Base-by-base conservation (phyloP, 257 asterid genomes). In the Nicotiana obtusifolia region DNA sequence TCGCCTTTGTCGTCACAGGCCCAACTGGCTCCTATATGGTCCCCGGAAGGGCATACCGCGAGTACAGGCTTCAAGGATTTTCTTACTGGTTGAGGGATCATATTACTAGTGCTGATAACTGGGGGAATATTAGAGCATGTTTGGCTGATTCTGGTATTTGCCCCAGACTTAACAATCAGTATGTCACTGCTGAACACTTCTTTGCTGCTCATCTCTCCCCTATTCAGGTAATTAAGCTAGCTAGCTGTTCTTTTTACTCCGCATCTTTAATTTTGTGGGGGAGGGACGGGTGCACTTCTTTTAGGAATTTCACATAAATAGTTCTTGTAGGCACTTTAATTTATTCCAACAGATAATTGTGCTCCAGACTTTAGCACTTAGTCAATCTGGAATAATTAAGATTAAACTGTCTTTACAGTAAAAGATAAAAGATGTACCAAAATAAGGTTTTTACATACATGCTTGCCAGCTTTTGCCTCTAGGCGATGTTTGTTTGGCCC, bases 61-160 rank as follows among this genome's bases (percentile, higher is more conserved):
- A 94, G 87, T 94, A 91, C 52, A 92, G 80, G 15, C 81, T 94
- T 15, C 88, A 87, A 2, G 77, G 86, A 8, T 96, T 92, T 47
- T 96, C 98, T 1, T 64, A 91, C 0, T 96, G 98, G 98, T 41
- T 94, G 86, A 96, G 88, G 91, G 91, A 87, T 80, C 89, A 97
- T 86, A 64, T 96, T 24, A 82, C 84, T 78, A 90, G 88, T 35
- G 84, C 94, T 13, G 87, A 64, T 6, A 90, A 91, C 77, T 96
- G 98, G 99, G 81, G 82, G 68, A 88, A 86, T 13, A 88, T 94
- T 10, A 88, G 87, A 84, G 87, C 87, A 54, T 96, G 98, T 76
- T 91, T 94, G 41, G 53, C 89, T 84, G 92, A 94, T 7, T 96
- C 98, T 0, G 90, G 88, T 81, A 86, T 95, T 81, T 96, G 98